Base-by-base conservation (phyloP, 2,329 filamentous ascomycete genomes). In the Cercospora zeae-maydis region DNA sequence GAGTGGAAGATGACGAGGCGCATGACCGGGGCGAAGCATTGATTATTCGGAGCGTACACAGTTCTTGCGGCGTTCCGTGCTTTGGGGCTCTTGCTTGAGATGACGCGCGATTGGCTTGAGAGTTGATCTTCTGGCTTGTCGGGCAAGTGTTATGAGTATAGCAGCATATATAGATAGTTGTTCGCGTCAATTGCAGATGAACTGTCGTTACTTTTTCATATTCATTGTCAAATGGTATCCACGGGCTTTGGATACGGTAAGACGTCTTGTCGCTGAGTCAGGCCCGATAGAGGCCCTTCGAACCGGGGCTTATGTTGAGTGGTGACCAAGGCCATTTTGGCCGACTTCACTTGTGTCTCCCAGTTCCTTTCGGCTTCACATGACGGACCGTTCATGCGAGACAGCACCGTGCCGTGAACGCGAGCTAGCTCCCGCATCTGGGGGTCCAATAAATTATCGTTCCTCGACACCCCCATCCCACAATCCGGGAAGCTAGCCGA, bases 331-430 rank as follows among this genome's bases (percentile, higher is more conserved):
- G 24, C 3, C 24, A 27, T 3, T 6, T 27, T 3, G 3, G 3
- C 24, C 24, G 24, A 21, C 19, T 45, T 24, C 39, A 45, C 19
- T 19, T 45, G 19, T 24, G 9, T 45, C 39, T 42, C 4, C 39
- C 39, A 45, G 11, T 21, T 45, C 39, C 39, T 45, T 4, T 13
- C 19, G 19, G 24, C 24, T 10, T 45, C 54, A 45, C 54, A 33
- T 45, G 54, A 57, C 16, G 24, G 37, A 42, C 37, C 31, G 54
- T 57, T 57, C 34, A 57, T 57, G 54, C 54, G 54, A 14, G 54
- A 57, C 54, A 57, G 54, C 54, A 57, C 54, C 54, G 54, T 45
- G 34, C 54, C 54, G 54, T 37, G 24, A 39, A 57, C 54, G 24
- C 37, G 19, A 57, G 34, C 21, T 57, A 57, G 54, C 37, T 57